Conservation (phyloP, 2,329 filamentous ascomycete genomes). For the Tolypocladium album region DNA sequence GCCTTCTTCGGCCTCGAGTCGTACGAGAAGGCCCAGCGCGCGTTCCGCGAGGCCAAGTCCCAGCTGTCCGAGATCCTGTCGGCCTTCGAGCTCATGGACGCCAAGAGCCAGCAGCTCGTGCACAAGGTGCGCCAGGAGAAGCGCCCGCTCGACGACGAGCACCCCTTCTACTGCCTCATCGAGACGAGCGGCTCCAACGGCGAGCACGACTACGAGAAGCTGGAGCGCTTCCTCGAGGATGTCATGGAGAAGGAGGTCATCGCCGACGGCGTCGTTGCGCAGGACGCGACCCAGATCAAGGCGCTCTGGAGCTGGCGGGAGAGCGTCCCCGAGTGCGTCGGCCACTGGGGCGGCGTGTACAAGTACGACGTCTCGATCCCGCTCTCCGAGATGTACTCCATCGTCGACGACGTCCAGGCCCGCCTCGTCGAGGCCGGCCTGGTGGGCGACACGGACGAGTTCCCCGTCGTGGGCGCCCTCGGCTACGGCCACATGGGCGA, state of each 20-base stretch:
- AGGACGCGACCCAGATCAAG: slow-evolving; percentile 83
- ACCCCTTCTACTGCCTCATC: slow-evolving; percentile 93
- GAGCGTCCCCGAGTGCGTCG: slow-evolving; percentile 79
- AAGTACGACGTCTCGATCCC: slow-evolving; percentile 98
- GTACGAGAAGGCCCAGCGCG: slow-evolving; percentile 77
- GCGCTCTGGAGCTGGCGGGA: slow-evolving; percentile 88
- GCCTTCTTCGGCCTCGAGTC: slow-evolving; percentile 88
- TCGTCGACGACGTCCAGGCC: slow-evolving; percentile 76
- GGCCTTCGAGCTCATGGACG: slow-evolving; percentile 96
- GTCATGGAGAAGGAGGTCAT: slow-evolving; percentile 86
- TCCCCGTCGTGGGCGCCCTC: slow-evolving; percentile 79
- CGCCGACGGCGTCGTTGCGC: slow-evolving; percentile 78
- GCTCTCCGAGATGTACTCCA: slow-evolving; percentile 70
- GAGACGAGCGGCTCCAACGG: slow-evolving; percentile 93
- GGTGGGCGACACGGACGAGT: slow-evolving; percentile 62
- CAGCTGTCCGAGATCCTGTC: slow-evolving; percentile 93
- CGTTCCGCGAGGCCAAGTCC: slow-evolving; percentile 80
- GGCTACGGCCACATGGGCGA: slow-evolving; percentile 99
- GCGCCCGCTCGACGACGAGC: slow-evolving; percentile 67
- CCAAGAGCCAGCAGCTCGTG: slow-evolving; percentile 68
- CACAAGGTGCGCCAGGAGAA: slow-evolving; percentile 64
- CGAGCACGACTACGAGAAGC: slow-evolving; percentile 88
- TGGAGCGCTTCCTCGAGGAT: slow-evolving; percentile 81
- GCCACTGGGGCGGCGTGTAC: slow-evolving; percentile 90
- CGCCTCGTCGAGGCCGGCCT: slow-evolving; percentile 65